These are phyloP conservation scores for Baudoinia panamericana DNA, from an alignment of 495 filamentous ascomycete species.

Conservation along the genomic window DNA sequence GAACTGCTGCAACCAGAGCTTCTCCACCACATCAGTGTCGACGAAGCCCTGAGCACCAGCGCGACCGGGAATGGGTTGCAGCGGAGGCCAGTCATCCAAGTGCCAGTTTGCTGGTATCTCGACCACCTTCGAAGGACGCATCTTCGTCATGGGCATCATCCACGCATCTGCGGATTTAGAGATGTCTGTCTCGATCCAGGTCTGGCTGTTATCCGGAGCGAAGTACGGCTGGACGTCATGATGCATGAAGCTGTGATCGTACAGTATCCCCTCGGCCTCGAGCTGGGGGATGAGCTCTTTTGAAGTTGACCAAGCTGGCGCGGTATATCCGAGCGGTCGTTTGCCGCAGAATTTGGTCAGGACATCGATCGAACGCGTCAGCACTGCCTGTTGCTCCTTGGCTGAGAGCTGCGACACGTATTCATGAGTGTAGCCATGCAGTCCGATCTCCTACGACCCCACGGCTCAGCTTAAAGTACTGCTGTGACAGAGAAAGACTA, in stretches of 20 bases:
- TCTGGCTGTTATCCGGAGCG: constrained; percentile 40
- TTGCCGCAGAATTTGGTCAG: constrained; percentile 27
- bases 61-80: constrained; percentile 23
- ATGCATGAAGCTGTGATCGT: constrained; percentile 55
- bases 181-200: constrained; percentile 51
- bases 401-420: constrained; percentile 21
- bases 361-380: constrained; percentile 27
- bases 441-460: constrained; percentile 31
- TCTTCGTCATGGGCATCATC: constrained; percentile 47
- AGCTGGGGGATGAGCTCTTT: constrained; percentile 54
- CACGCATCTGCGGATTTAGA: constrained; percentile 45
- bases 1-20: constrained; percentile 44
- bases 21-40: constrained; percentile 32
- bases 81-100: constrained; percentile 47
- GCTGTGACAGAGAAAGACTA: too few relatives aligned
- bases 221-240: constrained; percentile 56
- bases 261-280: constrained; percentile 56
- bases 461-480: too few relatives aligned
- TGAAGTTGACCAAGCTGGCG: constrained; percentile 53
- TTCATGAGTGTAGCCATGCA: constrained; percentile 37
- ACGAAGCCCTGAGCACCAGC: constrained; percentile 37
- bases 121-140: constrained; percentile 40
- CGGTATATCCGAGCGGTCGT: constrained; percentile 31
- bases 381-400: constrained; percentile 30
- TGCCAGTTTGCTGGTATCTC: constrained; percentile 59